Base-by-base conservation (phyloP, 805 yeast species). In the Groenewaldozyma tartarivorans region DNA sequence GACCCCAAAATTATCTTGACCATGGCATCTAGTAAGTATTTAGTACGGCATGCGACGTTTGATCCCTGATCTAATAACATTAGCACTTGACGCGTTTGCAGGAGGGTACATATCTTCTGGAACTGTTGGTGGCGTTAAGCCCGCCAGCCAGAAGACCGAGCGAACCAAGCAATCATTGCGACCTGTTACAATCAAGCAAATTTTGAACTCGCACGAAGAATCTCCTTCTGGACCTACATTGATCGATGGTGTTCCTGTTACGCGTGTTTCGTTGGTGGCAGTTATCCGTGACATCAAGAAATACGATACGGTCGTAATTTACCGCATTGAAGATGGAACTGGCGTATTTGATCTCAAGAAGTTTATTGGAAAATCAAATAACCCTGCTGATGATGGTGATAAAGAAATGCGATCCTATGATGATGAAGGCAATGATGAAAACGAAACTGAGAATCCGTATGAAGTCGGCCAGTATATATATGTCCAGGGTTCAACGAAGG, bases 121-220 rank as follows among this genome's bases (percentile, higher is more conserved):
- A 19, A n/a, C n/a, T n/a, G n/a, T n/a, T n/a, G 31, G 29, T 15
- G 19, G 7, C 16, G 36, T 6, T 30, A n/a, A 22, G 7, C 26
- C 15, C n/a, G 20, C n/a, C 21, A 30, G 37, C 29, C 20, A 35
- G n/a, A 22, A 31, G 15, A 9, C 20, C 5, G 36, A 17, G 2
- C 18, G 36, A 18, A 27, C 21, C 3, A 21, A 33, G 7, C 38
- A 38, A 40, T 38, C 39, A 16, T 49, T 54, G 16, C 53, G 66
- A 7, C 81, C 87, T 0, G 80, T 80, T 15, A 79, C 86, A 6
- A 69, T 81, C 53, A 75, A 75, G 53, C 83, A 78, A 58, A 58
- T 79, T 37, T 62, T 64, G 47, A 76, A 73, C 40, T 70, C 79
- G 3, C 52, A 63, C 7, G 76, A 73, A 43, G 62, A 67, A 3